phyloP scores from a whole-genome alignment of 2,329 filamentous ascomycete genomes.

The Trichoderma atrobrunneum region DNA sequence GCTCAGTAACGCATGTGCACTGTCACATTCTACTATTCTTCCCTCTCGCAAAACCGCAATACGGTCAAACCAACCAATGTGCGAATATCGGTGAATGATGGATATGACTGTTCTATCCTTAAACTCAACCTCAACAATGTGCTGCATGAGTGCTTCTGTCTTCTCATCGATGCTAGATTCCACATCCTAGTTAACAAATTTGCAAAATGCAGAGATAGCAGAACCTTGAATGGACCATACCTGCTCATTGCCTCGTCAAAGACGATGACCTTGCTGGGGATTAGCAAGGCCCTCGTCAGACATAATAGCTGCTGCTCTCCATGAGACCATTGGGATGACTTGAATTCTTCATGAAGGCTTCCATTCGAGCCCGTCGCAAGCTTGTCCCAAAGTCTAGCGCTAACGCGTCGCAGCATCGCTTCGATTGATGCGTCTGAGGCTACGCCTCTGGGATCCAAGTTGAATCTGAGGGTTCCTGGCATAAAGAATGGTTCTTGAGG shows the following conservation, averaged over 20 bases:
- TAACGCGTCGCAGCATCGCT: background rate
- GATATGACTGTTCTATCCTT: background rate
- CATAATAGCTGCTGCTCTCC: background rate
- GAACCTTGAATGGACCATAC: background rate
- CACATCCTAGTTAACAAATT: background rate
- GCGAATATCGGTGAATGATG: background rate
- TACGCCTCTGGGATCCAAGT: background rate
- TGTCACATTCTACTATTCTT: background rate
- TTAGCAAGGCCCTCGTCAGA: background rate
- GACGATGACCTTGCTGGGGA: background rate
- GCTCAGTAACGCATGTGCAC: background rate
- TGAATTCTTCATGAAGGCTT: background rate
- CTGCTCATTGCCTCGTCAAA: background rate
- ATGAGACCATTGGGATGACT: background rate
- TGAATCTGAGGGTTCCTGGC: background rate
- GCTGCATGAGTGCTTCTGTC: background rate
- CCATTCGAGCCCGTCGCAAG: background rate
- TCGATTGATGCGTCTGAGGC: background rate
- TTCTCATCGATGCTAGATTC: background rate
- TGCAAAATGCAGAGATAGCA: background rate
- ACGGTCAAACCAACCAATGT: background rate
- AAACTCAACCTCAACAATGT: background rate
- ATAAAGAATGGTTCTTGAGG: background rate
- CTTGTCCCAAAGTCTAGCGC: background rate
- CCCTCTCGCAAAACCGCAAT: background rate